These are phyloP conservation scores for Tagetes erecta DNA, from an alignment of 129 eudicot species.

Conservation along the genomic window DNA sequence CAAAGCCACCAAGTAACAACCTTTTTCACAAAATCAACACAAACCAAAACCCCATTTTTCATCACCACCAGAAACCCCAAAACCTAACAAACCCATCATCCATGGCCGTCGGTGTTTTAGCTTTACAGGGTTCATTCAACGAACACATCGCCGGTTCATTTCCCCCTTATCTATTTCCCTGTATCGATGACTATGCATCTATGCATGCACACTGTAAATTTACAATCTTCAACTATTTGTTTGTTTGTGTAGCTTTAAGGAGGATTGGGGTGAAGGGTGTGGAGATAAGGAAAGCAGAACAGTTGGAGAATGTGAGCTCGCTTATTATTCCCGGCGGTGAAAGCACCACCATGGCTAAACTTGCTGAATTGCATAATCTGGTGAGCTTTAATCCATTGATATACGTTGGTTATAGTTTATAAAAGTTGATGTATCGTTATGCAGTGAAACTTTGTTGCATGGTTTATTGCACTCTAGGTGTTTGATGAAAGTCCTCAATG, in stretches of 20 bases:
- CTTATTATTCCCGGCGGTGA: constrained; percentile 98
- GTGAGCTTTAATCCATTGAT: constrained; percentile 31
- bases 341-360: constrained; percentile 99
- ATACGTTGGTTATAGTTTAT: neutral
- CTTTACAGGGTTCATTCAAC: constrained; percentile 93
- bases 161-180: neutral
- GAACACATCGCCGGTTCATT: constrained; percentile 82
- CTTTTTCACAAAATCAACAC: neutral
- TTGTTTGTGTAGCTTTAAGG: constrained; percentile 49
- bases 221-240: neutral
- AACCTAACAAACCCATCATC: neutral
- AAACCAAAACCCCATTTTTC: constrained; percentile 1
- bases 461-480: constrained; percentile 23
- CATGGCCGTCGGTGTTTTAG: constrained; percentile 65
- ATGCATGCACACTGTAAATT: neutral
- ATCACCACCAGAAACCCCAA: neutral
- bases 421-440: no score
- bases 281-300: constrained; percentile 80
- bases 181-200: neutral
- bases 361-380: constrained; percentile 85
- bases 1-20: constrained; percentile 23
- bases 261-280: constrained; percentile 85
- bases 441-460: neutral
- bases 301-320: constrained; percentile 57
- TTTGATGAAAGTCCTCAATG: constrained; percentile 29